Evolutionary conservation across 768 basidiomycete species (phyloP), one percentile per base, ranked within the genome.

Genomic region (Solioccasus polychromus): DNA sequence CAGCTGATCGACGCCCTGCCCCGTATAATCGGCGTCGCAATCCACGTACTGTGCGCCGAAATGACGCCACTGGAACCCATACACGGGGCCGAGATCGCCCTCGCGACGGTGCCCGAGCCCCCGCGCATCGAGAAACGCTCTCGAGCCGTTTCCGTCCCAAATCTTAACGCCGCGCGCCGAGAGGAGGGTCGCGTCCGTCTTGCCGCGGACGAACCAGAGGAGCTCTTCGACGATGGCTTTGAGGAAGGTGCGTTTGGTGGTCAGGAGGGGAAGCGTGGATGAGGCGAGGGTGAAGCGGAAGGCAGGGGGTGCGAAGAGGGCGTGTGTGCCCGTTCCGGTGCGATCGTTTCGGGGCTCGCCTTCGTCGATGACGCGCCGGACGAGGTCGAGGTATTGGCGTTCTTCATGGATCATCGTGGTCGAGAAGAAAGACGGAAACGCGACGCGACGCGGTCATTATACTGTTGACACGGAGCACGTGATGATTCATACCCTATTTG

Each of bases 21-120:
- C 88, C 0, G 74, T 68, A 60, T 96, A 96, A 55, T 87, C 81
- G 18, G 71, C 66, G 23, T 89, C 87, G 53, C 83, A 85, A 54
- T 87, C 80, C 25, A 68, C 66, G 54, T 95, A 95, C 47, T 79
- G 69, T 4, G 92, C 92, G 1, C 93, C 94, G 67, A 94, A 96
- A 65, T 94, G 91, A 44, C 93, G 75, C 93, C 93, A 97, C 58
- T 94, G 92, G 61, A 96, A 96, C 0, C 94, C 94, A 62, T 99
- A 99, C 0, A 99, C 92, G 0, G 95, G 95, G 0, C 96, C 96
- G 4, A 99, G 69, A 62, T 99, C 96, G 5, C 95, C 95, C 62
- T 91, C 88, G 6, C 88, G 71, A 24, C 92, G 73, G 61, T 94
- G 85, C 0, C 76, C 77, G n/a, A 98, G 66, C 3, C 96, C 95